Base-by-base conservation (phyloP, 345 rosid genomes). In the Dipteronia sinensis region DNA sequence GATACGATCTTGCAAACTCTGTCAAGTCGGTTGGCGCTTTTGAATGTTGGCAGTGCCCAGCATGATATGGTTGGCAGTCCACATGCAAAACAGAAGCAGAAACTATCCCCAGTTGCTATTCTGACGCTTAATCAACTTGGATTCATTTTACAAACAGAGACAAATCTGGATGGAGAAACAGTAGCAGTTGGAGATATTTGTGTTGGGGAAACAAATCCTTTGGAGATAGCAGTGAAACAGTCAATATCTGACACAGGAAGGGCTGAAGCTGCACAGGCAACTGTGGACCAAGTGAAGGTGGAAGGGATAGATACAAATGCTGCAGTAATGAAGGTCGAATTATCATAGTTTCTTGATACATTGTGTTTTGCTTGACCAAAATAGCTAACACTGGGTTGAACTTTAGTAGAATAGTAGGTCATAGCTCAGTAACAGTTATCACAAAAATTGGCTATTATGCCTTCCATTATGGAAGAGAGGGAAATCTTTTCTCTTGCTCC, bases 241-340 rank as follows among this genome's bases (percentile, higher is more conserved):
- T 90, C 94, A 9, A 81, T 93, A 80, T 83, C 83, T 75, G 87
- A 91, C 83, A 87, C 90, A 23, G 92, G 87, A 75, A 90, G 87
- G 73, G 98, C 87, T 61, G 91, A 90, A 88, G 99, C 98, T 85
- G 99, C 99, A 67, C 96, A 89, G 80, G 99, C 95, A 44, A 90
- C 99, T 29, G 97, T 93, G 73, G 89, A 93, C 74, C 91, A 93
- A 93, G 99, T 93, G 76, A 95, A 95, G 79, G 98, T 95, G 76
- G 98, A 95, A 84, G 98, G 98, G 47, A 88, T 95, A 53, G 99
- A 95, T 83, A 95, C 94, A 62, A 95, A 93, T 85, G 76, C 85
- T 75, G 98, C 92, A 51, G 91, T 93, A 42, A 93, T 92, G 97
- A 92, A 92, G 99, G 99, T 92, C 23, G 59, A 59, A 25, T 69